These are phyloP conservation scores for Collybia mongolica DNA, from an alignment of 768 basidiomycete genomes.

Conservation along the genomic window DNA sequence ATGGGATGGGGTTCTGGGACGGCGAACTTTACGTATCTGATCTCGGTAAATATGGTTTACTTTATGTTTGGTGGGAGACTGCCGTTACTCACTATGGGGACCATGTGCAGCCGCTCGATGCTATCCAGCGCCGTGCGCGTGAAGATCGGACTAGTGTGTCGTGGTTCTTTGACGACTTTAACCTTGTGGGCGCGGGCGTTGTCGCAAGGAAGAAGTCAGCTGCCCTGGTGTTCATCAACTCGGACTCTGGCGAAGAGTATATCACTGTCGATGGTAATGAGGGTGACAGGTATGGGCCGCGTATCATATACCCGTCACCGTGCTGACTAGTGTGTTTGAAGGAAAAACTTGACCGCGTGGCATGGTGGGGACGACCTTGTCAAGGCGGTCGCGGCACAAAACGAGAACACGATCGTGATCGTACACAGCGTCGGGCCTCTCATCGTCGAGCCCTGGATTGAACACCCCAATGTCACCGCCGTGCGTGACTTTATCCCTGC, in stretches of 20 bases:
- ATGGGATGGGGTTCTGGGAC: constrained; percentile 96
- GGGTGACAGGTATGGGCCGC: constrained; percentile 56
- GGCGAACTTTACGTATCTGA: constrained; percentile 72
- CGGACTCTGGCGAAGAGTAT: constrained; percentile 84
- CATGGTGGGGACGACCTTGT: constrained; percentile 71
- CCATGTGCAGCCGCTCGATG: constrained; percentile 63
- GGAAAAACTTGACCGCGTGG: constrained; percentile 75
- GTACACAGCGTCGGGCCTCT: constrained; percentile 63
- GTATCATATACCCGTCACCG: background rate
- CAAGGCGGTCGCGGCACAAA: constrained; percentile 60
- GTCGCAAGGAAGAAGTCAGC: constrained; percentile 52
- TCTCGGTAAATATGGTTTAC: constrained; percentile 49
- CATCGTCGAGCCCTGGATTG: constrained; percentile 65
- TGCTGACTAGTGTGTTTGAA: constrained; percentile 11
- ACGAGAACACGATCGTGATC: constrained; percentile 73
- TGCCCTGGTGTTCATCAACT: constrained; percentile 78
- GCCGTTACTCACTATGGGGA: too few relatives aligned
- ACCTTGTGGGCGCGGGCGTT: constrained; percentile 49
- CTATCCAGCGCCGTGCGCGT: constrained; percentile 73
- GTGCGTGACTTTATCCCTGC: constrained; percentile 36
- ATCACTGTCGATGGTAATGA: constrained; percentile 79
- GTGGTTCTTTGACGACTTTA: constrained; percentile 71
- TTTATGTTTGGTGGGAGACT: background rate
- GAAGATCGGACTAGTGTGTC: constrained; percentile 62
- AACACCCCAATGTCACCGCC: constrained; percentile 70